Percentiles rank a stretch among this genome's conserved stretches.
Evolutionary conservation across 1,284 basidiomycete species (phyloP).

Genomic region (Boletus sp.): DNA sequence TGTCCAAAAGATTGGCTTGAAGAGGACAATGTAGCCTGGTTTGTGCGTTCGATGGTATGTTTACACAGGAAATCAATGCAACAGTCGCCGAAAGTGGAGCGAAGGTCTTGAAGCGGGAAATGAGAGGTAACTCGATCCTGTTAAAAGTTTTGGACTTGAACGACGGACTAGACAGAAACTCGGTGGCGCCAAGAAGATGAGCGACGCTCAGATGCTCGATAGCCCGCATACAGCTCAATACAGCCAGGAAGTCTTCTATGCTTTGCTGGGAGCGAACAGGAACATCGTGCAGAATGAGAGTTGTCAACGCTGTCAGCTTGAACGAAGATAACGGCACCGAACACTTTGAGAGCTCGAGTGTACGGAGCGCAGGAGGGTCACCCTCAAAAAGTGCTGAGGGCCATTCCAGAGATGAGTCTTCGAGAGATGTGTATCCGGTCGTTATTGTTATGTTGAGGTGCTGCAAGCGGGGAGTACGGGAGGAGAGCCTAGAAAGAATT

Average conservation of each 20-base stretch:
- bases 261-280: conserved; percentile 16
- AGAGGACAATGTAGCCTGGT: not conserved
- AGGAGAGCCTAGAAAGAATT: not conserved
- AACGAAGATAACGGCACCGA: conserved; percentile 17
- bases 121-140: not conserved
- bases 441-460: not conserved
- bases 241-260: conserved; percentile 26
- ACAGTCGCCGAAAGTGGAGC: not conserved
- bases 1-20: too few relatives aligned
- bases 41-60: not conserved
- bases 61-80: not conserved
- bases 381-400: conserved; percentile 11
- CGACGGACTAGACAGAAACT: not conserved
- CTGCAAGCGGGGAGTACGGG: conserved; percentile 13
- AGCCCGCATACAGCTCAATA: conserved; percentile 32
- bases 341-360: conserved; percentile 31
- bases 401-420: not conserved
- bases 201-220: conserved; percentile 33
- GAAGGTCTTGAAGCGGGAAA: not conserved
- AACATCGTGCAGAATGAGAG: conserved; percentile 26
- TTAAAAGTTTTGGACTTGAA: not conserved
- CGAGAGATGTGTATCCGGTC: too few relatives aligned
- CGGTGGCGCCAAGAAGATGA: not conserved
- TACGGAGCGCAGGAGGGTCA: conserved; percentile 30
- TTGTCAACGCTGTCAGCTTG: conserved; percentile 30